These are phyloP conservation scores for Gracilaria domingensis DNA, from an alignment of 23 red algal species.

Conservation along the genomic window DNA sequence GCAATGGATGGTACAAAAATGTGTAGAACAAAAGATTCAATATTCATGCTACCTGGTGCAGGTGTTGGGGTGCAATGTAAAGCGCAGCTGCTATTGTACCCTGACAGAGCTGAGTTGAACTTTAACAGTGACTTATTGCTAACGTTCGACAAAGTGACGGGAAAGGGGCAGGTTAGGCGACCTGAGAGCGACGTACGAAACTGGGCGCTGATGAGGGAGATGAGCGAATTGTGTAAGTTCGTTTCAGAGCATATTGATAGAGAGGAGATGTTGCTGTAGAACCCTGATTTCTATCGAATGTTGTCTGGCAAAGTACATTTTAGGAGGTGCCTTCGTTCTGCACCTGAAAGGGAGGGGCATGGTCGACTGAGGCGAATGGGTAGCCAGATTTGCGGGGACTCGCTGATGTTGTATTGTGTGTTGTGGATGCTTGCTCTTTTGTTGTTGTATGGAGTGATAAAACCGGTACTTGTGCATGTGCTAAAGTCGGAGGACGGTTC, in stretches of 20 bases:
- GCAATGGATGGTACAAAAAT: not conserved
- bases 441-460: conserved; percentile 4
- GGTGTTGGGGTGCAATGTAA: not conserved
- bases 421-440: conserved; percentile 4
- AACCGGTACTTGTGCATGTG: not conserved
- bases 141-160: not conserved
- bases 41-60: conserved; percentile 4
- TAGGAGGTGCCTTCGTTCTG: not conserved
- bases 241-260: conserved; percentile 1
- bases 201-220: conserved; percentile 2
- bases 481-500: not conserved
- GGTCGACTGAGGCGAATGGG: not conserved
- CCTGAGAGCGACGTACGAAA: not conserved
- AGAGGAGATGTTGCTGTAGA: not conserved
- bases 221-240: conserved; percentile 4
- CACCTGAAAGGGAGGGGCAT: not conserved
- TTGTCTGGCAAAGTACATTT: conserved; percentile 1
- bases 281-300: conserved; percentile 1
- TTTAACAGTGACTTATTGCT: conserved; percentile 1
- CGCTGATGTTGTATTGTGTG: conserved; percentile 4
- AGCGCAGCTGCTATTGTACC: not conserved
- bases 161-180: not conserved
- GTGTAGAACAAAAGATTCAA: not conserved
- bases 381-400: conserved; percentile 3
- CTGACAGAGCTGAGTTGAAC: not conserved